Conservation (phyloP, 805 yeast genomes). For the Candida easanensis region DNA sequence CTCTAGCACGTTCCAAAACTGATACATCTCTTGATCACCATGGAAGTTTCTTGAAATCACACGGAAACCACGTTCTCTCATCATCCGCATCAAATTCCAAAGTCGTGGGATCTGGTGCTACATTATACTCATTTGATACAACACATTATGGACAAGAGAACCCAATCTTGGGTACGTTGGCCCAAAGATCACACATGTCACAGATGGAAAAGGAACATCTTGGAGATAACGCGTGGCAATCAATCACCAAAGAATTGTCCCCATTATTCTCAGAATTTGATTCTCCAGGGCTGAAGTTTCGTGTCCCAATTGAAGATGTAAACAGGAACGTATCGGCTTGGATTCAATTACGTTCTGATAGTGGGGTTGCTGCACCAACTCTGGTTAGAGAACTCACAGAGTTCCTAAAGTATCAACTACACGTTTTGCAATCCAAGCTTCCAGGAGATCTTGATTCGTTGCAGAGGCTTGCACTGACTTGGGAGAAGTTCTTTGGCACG, state of each 20-base stretch:
- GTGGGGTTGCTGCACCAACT: slow-evolving; percentile 34
- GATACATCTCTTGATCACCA: slow-evolving; percentile 13
- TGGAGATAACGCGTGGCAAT: slow-evolving; percentile 50
- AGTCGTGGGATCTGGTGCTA: slow-evolving; percentile 30
- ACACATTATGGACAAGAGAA: slow-evolving; percentile 23
- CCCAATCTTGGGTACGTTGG: slow-evolving; percentile 9
- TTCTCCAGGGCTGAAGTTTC: slow-evolving; percentile 24
- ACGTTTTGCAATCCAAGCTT: slow-evolving; percentile 6
- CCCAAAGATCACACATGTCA: slow-evolving; percentile 19
- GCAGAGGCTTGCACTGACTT: slow-evolving; percentile 30
- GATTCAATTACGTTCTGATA: slow-evolving; percentile 35
- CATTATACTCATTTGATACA: slow-evolving; percentile 36
- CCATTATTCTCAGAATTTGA: slow-evolving; percentile 50
- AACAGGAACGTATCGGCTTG: slow-evolving; percentile 45
- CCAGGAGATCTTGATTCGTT: slow-evolving; percentile 1
- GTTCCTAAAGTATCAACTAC: slow-evolving; percentile 38
- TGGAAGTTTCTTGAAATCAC: slow-evolving; percentile 22
- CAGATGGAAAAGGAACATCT: slow-evolving; percentile 36
- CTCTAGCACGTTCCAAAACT: slow-evolving; percentile 15
- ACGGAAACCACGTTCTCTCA: slow-evolving; percentile 26
- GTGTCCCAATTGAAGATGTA: slow-evolving; percentile 56
- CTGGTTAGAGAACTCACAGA: slow-evolving; percentile 45
- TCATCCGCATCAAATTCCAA: slow-evolving; percentile 39
- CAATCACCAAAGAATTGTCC: slow-evolving; percentile 38
- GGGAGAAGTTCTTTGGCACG: slow-evolving; percentile 57